A percentile compares a stretch with the other conserved stretches of the same genome.
Evolutionary conservation across 139 green algal species (phyloP).

Genomic region (Trebouxia sp.): DNA sequence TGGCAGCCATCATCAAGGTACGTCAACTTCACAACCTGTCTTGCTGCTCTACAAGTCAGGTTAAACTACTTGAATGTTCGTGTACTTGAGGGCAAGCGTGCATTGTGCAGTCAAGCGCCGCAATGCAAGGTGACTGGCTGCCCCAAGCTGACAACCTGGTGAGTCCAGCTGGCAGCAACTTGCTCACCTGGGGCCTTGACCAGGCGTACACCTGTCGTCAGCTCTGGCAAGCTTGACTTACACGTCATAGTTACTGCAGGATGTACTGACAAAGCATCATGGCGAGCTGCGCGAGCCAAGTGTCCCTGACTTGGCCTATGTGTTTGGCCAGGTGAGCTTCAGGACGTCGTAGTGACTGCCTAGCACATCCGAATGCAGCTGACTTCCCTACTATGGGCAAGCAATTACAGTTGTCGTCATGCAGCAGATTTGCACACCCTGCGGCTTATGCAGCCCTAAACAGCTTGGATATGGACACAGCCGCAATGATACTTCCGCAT

Average conservation of each 20-base stretch:
- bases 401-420: too few relatives aligned
- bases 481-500: too few relatives aligned
- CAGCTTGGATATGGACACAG: too few relatives aligned
- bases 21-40: too few relatives aligned
- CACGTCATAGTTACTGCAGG: background rate
- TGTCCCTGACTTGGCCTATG: conserved; percentile 2
- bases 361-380: too few relatives aligned
- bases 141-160: background rate
- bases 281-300: conserved; percentile 1
- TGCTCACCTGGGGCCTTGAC: background rate
- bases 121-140: background rate
- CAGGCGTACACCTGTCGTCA: background rate
- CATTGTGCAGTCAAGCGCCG: background rate
- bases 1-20: conserved; percentile 27
- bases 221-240: background rate
- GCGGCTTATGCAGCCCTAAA: too few relatives aligned
- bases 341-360: too few relatives aligned
- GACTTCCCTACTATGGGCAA: too few relatives aligned
- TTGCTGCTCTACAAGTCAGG: too few relatives aligned
- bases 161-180: background rate
- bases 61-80: too few relatives aligned
- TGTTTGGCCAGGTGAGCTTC: background rate
- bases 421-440: too few relatives aligned
- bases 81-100: too few relatives aligned
- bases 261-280: background rate